phyloP scores from a whole-genome alignment of 1,284 basidiomycete genomes.

The Crucibulum parvulum region DNA sequence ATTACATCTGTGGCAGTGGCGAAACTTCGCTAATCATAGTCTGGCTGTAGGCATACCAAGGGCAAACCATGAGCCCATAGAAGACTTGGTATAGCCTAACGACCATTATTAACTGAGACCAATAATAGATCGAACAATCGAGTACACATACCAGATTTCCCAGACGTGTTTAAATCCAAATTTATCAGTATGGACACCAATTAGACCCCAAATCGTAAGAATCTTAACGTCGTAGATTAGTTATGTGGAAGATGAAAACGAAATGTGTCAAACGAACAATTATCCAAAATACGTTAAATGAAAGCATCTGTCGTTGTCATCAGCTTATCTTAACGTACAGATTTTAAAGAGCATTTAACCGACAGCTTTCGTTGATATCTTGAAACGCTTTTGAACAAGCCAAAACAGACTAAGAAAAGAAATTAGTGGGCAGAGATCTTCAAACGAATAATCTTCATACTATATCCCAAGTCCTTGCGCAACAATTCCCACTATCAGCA shows the following conservation, averaged over 20 bases:
- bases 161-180: slow-evolving; percentile 86
- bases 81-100: slow-evolving; percentile 71
- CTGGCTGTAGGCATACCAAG: slow-evolving; percentile 86
- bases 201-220: slow-evolving; percentile 78
- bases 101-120: background rate
- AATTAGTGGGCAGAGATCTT: background rate
- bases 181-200: slow-evolving; percentile 75
- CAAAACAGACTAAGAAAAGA: slow-evolving; percentile 65
- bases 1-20: slow-evolving; percentile 74
- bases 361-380: slow-evolving; percentile 76
- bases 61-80: slow-evolving; percentile 82
- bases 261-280: slow-evolving; percentile 46
- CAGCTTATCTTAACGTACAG: background rate
- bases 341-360: slow-evolving; percentile 14
- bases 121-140: background rate
- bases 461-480: slow-evolving; percentile 80
- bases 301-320: slow-evolving; percentile 61
- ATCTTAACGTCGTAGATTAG: slow-evolving; percentile 45
- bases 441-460: slow-evolving; percentile 43
- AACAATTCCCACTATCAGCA: slow-evolving; percentile 80
- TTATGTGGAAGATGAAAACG: background rate
- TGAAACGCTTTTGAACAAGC: slow-evolving; percentile 77
- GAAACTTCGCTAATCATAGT: slow-evolving; percentile 88
- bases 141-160: slow-evolving; percentile 70
- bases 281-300: slow-evolving; percentile 79